Conservation (phyloP, 306 rosid genomes). For the Casuarina equisetifolia region DNA sequence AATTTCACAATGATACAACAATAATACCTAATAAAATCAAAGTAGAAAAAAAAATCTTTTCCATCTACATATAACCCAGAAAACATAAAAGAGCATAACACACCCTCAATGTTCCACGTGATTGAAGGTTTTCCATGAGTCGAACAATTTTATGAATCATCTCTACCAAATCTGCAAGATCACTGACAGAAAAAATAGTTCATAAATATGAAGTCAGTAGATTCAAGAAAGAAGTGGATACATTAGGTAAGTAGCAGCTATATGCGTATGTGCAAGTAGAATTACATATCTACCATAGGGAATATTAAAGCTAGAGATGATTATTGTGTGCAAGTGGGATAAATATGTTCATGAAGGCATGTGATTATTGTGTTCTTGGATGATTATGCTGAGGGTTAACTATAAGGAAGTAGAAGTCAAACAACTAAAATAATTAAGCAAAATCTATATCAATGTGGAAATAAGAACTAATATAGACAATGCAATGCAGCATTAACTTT, state of each 20-base stretch:
- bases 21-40: background rate
- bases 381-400: background rate
- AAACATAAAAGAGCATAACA: constrained; percentile 16
- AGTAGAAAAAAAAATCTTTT: background rate
- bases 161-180: constrained; percentile 84
- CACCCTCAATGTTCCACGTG: constrained; percentile 89
- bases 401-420: background rate
- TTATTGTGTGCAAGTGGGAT: too few species aligned
- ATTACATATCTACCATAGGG: constrained; percentile 6
- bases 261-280: background rate
- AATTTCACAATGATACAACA: background rate
- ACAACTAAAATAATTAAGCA: background rate
- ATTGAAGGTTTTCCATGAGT: constrained; percentile 83
- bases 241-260: background rate
- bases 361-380: background rate
- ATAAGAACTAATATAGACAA: background rate
- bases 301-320: background rate
- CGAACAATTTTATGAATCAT: constrained; percentile 65
- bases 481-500: too few species aligned
- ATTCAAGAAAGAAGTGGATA: constrained; percentile 2
- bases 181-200: constrained; percentile 49
- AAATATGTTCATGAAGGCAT: background rate
- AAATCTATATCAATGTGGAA: background rate
- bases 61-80: background rate
- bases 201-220: constrained; percentile 22